Percentiles rank a stretch among this genome's conserved stretches.
Conservation (phyloP, 2,329 filamentous ascomycete genomes). For the Colletotrichum coccodes region DNA sequence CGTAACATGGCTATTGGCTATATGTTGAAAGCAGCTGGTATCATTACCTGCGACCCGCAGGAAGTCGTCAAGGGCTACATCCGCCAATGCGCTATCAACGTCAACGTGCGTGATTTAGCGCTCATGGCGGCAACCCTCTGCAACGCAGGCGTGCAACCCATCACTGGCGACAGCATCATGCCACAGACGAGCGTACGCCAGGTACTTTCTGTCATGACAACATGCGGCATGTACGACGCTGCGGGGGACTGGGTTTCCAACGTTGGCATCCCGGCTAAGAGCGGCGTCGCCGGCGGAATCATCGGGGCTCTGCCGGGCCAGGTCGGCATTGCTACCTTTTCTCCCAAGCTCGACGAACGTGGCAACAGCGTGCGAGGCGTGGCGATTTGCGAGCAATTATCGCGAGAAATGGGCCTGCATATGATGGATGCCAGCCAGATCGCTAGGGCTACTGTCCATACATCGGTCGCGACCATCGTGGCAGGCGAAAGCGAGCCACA, state of each 20-base stretch:
- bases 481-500: conserved; percentile 39
- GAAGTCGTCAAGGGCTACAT: conserved; percentile 51
- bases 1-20: conserved; percentile 49
- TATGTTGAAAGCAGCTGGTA: conserved; percentile 52
- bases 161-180: conserved; percentile 45
- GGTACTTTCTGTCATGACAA: conserved; percentile 53
- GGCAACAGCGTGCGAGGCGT: conserved; percentile 50
- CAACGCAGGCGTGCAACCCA: conserved; percentile 48
- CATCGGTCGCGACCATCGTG: conserved; percentile 42
- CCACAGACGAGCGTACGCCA: conserved; percentile 48
- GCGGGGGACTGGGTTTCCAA: conserved; percentile 71
- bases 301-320: conserved; percentile 49
- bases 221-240: conserved; percentile 60
- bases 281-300: conserved; percentile 51
- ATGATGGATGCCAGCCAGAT: conserved; percentile 34
- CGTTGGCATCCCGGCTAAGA: conserved; percentile 64
- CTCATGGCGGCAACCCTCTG: conserved; percentile 51
- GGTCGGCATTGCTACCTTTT: conserved; percentile 61
- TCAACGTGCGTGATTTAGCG: conserved; percentile 51
- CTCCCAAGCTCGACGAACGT: conserved; percentile 67
- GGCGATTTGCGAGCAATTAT: conserved; percentile 54
- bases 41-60: conserved; percentile 45
- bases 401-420: conserved; percentile 43
- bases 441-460: conserved; percentile 32
- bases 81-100: conserved; percentile 52